phyloP scores from a whole-genome alignment of 2,329 filamentous ascomycete genomes.

The Grosmannia penicillata region DNA sequence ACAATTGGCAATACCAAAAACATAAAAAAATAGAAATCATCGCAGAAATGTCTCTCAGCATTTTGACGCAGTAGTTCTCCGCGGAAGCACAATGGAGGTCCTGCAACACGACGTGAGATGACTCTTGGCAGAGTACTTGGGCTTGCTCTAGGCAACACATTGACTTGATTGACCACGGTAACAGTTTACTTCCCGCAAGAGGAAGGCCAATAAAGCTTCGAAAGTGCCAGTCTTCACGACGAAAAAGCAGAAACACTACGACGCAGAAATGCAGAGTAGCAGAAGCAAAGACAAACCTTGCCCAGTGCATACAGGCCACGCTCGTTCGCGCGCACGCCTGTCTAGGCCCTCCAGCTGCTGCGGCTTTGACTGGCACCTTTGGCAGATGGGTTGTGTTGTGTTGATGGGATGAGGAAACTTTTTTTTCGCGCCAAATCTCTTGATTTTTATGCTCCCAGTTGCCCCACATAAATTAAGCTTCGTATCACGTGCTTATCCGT shows the following conservation, averaged over 20 bases:
- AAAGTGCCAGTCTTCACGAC: conserved; percentile 49
- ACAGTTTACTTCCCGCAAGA: neutral
- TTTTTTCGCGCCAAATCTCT: no score
- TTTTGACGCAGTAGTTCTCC: conserved; percentile 76
- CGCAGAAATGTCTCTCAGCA: conserved; percentile 55
- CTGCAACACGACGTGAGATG: conserved; percentile 90
- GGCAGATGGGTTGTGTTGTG: no score
- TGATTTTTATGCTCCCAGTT: no score
- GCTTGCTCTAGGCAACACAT: conserved; percentile 70
- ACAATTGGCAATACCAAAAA: neutral
- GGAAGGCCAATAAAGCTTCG: conserved; percentile 72
- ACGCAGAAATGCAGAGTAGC: neutral
- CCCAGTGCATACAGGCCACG: no score
- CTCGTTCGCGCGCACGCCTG: no score
- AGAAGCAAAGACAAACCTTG: neutral
- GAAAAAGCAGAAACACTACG: neutral
- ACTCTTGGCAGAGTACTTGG: conserved; percentile 74
- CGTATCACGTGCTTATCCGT: no score
- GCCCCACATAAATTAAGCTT: no score
- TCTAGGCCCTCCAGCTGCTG: no score
- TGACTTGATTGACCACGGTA: conserved; percentile 65
- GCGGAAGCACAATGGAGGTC: conserved; percentile 57
- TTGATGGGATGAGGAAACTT: no score
- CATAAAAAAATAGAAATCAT: neutral
- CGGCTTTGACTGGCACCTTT: no score